Percentiles rank a stretch among this genome's conserved stretches.
phyloP scores from a whole-genome alignment of 495 filamentous ascomycete genomes.

The Cenococcum geophilum region DNA sequence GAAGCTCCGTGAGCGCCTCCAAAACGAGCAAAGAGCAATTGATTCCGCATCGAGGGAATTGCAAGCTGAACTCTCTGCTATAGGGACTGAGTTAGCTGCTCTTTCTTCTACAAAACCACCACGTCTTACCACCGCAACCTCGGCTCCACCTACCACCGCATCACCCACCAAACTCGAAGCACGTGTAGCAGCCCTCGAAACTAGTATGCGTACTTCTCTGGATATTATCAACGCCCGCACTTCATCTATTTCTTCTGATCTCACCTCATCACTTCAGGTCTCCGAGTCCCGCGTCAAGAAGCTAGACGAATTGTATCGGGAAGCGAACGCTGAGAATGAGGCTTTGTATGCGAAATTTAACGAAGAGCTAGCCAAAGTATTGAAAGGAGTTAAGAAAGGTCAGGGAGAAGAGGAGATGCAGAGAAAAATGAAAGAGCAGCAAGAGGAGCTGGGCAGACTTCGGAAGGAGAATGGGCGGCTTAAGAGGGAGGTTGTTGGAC shows the following conservation, averaged over 20 bases:
- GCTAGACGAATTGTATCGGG: slow-evolving; percentile 83
- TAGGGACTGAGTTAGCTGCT: slow-evolving; percentile 72
- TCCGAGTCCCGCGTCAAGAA: slow-evolving; percentile 73
- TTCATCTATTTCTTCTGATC: slow-evolving; percentile 55
- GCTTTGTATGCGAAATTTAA: slow-evolving; percentile 92
- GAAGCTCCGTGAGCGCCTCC: slow-evolving; percentile 84
- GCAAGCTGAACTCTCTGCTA: slow-evolving; percentile 70
- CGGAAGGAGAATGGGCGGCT: slow-evolving; percentile 74
- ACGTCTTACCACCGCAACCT: slow-evolving; percentile 22
- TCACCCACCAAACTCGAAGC: slow-evolving; percentile 42
- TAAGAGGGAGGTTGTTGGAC: slow-evolving; percentile 51
- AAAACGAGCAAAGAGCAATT: slow-evolving; percentile 69
- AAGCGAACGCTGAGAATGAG: slow-evolving; percentile 88
- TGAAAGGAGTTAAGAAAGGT: slow-evolving; percentile 64
- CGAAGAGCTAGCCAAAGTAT: slow-evolving; percentile 75
- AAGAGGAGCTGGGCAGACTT: slow-evolving; percentile 62
- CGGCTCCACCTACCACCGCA: slow-evolving; percentile 15
- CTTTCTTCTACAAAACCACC: slow-evolving; percentile 42
- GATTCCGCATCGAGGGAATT: slow-evolving; percentile 60
- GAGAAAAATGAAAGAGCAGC: slow-evolving; percentile 55
- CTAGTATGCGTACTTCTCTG: slow-evolving; percentile 54
- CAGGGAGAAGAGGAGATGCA: slow-evolving; percentile 69
- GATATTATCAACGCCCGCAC: slow-evolving; percentile 56
- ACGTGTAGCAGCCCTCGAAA: slow-evolving; percentile 59
- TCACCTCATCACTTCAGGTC: slow-evolving; percentile 62